These are phyloP conservation scores for Phytopythium litorale DNA, from an alignment of 352 stramenopile species.

Conservation along the genomic window DNA sequence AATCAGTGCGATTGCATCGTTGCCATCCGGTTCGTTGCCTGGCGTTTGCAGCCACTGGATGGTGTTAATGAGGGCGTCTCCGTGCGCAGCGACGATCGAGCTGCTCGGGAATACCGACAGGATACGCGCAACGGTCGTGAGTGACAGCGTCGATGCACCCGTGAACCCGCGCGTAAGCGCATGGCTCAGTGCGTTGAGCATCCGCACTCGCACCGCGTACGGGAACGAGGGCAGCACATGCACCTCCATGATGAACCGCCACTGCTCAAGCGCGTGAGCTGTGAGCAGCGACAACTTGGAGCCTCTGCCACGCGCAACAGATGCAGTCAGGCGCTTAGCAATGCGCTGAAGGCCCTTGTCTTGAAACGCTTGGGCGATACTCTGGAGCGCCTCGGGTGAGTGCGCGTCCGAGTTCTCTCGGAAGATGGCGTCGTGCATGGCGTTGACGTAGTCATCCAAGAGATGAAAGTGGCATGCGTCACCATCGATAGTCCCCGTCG, in stretches of 20 bases:
- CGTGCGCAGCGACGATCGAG: slow-evolving; percentile 24
- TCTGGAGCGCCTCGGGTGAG: slow-evolving; percentile 69
- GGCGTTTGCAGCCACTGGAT: slow-evolving; percentile 27
- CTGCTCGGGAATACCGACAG: slow-evolving; percentile 48
- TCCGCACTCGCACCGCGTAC: slow-evolving; percentile 49
- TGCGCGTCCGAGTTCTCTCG: slow-evolving; percentile 39
- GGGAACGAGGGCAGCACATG: slow-evolving; percentile 77
- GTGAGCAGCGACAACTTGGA: slow-evolving; percentile 18
- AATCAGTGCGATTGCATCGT: slow-evolving; percentile 6
- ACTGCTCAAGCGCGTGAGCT: slow-evolving; percentile 30
- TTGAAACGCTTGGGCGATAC: slow-evolving; percentile 59
- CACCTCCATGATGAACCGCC: slow-evolving; percentile 71
- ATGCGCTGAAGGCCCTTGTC: slow-evolving; percentile 16
- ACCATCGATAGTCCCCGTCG: background rate
- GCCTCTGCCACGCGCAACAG: background rate
- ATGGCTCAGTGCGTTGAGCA: slow-evolving; percentile 40
- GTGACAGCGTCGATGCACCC: slow-evolving; percentile 17
- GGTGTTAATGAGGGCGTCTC: slow-evolving; percentile 22
- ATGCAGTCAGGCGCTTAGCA: background rate
- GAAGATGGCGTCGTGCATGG: slow-evolving; percentile 51
- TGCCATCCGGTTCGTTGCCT: background rate
- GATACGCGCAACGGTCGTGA: slow-evolving; percentile 39
- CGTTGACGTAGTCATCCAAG: slow-evolving; percentile 26
- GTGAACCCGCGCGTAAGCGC: slow-evolving; percentile 62
- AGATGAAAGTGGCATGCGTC: background rate